These are phyloP conservation scores for Saccharomyces cerevisiae DNA, from an alignment of 805 yeast genomes.

Conservation along the genomic window DNA sequence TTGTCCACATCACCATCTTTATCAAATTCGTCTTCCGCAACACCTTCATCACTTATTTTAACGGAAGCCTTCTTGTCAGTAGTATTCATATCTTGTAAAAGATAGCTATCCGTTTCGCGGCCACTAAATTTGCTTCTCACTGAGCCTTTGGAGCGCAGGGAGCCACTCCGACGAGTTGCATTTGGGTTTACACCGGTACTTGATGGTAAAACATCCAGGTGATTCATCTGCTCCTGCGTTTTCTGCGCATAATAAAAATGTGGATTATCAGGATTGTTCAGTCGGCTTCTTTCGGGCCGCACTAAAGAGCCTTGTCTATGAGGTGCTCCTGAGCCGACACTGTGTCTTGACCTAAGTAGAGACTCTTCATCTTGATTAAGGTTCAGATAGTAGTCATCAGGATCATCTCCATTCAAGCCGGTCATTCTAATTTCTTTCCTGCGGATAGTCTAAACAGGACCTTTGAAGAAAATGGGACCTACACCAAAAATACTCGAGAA, in stretches of 20 bases:
- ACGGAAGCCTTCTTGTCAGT: not conserved
- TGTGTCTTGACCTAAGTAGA: constrained; percentile 22
- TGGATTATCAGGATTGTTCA: constrained; percentile 60
- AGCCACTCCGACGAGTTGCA: constrained; percentile 2
- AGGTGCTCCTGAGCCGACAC: constrained; percentile 13
- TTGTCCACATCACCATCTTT: not conserved
- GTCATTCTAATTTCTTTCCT: constrained; percentile 14
- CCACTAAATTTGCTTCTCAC: not conserved
- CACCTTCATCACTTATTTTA: not conserved
- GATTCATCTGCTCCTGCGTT: constrained; percentile 55
- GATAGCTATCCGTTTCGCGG: not conserved
- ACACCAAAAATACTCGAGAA: not conserved
- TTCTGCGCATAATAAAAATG: constrained; percentile 70
- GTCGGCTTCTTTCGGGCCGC: constrained; percentile 71
- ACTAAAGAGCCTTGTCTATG: constrained; percentile 52
- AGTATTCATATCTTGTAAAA: not conserved
- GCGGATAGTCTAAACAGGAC: not conserved
- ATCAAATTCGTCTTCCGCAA: not conserved
- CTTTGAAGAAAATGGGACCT: not conserved
- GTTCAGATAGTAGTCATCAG: constrained; percentile 1
- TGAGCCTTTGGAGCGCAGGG: not conserved
- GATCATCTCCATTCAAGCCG: not conserved
- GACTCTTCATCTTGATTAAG: constrained; percentile 24
- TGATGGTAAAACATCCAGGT: constrained; percentile 58
- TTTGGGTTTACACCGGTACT: constrained; percentile 64